phyloP scores from a whole-genome alignment of 2,329 filamentous ascomycete genomes.

The Aspergillus phoenicis region DNA sequence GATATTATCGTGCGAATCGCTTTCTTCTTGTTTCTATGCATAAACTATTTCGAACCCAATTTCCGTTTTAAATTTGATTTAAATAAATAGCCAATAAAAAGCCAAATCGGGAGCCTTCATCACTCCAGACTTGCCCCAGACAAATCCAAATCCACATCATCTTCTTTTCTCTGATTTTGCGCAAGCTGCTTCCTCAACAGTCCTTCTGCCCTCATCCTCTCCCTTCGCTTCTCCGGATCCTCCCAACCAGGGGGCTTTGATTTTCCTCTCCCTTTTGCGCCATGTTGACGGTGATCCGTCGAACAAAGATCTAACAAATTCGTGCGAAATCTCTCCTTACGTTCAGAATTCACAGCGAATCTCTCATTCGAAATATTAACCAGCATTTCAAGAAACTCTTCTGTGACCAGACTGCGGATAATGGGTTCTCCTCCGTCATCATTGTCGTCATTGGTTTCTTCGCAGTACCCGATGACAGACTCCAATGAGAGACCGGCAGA shows the following conservation, averaged over 20 bases:
- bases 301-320: slow-evolving; percentile 31
- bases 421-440: slow-evolving; percentile 40
- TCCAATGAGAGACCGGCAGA: slow-evolving; percentile 82
- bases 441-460: slow-evolving; percentile 28
- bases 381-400: slow-evolving; percentile 68
- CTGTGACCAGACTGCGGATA: slow-evolving; percentile 61
- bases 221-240: slow-evolving; percentile 39
- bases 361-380: slow-evolving; percentile 70
- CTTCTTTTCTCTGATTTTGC: slow-evolving; percentile 19
- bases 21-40: not conserved
- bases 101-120: not conserved
- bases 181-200: slow-evolving; percentile 36
- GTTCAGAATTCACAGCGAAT: slow-evolving; percentile 44
- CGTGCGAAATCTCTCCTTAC: slow-evolving; percentile 42
- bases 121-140: not conserved
- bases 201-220: slow-evolving; percentile 47
- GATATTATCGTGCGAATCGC: no score
- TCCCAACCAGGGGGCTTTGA: slow-evolving; percentile 37
- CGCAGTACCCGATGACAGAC: slow-evolving; percentile 68
- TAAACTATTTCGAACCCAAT: not conserved
- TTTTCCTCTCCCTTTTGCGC: slow-evolving; percentile 25
- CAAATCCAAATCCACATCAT: not conserved
- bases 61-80: not conserved
- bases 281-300: not conserved
- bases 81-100: not conserved